Percentiles rank a stretch among this genome's conserved stretches.
These are phyloP conservation scores for Eimeria sp. DNA, from an alignment of 169 alveolate genomes.

Conservation along the genomic window DNA sequence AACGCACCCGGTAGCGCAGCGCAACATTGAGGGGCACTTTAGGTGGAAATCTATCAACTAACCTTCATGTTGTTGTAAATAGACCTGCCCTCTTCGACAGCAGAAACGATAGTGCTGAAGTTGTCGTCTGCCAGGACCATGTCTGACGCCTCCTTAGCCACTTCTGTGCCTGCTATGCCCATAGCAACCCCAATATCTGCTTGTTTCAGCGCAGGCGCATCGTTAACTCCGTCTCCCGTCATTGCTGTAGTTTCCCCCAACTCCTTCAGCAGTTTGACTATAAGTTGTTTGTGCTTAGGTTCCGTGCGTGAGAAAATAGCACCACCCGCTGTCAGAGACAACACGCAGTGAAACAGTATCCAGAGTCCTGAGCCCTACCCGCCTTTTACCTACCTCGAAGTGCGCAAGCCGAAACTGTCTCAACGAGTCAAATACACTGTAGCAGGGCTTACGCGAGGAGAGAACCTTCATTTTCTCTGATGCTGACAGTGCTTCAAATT, in stretches of 20 bases:
- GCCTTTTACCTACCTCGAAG: not conserved
- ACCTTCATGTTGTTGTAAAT: slow-evolving; percentile 99
- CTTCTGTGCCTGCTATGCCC: slow-evolving; percentile 99
- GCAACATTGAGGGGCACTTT: not conserved
- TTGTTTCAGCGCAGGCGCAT: slow-evolving; percentile 99
- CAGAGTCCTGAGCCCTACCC: not conserved
- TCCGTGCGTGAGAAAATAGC: slow-evolving; percentile 99
- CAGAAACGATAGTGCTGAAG: slow-evolving; percentile 99
- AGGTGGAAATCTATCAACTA: slow-evolving; percentile 86
- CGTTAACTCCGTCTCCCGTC: slow-evolving; percentile 99
- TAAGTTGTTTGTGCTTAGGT: slow-evolving; percentile 99
- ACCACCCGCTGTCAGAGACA: slow-evolving; percentile 83
- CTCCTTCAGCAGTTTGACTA: slow-evolving; percentile 96
- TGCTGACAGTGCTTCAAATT: slow-evolving; percentile 95
- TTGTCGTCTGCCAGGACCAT: slow-evolving; percentile 99
- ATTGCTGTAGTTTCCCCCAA: slow-evolving; percentile 98
- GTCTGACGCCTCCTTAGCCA: slow-evolving; percentile 99
- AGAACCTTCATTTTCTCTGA: slow-evolving; percentile 88
- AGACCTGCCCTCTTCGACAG: slow-evolving; percentile 99
- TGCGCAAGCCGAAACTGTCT: not conserved
- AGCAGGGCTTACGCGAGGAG: slow-evolving; percentile 33
- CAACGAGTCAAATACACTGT: not conserved
- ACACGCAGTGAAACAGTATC: not conserved
- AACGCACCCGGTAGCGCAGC: not conserved
- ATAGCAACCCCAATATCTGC: slow-evolving; percentile 99